Evolutionary conservation across 495 filamentous ascomycete species (phyloP).

Genomic region (Hyphodiscus hymeniophilus): DNA sequence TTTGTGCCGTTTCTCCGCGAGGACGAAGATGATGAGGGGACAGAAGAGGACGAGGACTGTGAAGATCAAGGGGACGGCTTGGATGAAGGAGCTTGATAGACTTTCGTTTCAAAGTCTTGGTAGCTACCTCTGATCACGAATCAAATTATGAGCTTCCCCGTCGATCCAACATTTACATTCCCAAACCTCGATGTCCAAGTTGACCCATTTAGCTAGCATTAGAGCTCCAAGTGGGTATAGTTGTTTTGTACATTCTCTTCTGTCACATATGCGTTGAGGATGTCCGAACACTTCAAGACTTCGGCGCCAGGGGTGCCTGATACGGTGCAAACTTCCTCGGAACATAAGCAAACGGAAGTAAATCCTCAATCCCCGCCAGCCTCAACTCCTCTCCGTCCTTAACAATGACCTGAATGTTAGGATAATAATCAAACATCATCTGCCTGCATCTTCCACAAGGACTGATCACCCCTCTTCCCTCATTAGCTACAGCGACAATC

Average conservation of each 20-base stretch:
- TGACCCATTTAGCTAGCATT: too few species aligned
- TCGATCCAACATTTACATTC: too few species aligned
- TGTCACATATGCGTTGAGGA: too few species aligned
- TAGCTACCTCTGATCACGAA: too few species aligned
- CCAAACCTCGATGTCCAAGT: too few species aligned
- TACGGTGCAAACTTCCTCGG: too few species aligned
- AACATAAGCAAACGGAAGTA: conserved; percentile 11
- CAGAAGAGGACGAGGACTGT: conserved; percentile 24
- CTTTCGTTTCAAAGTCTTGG: too few species aligned
- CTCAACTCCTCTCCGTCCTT: conserved; percentile 10
- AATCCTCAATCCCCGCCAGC: conserved; percentile 2
- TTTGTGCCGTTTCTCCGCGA: conserved; percentile 64
- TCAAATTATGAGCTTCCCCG: too few species aligned
- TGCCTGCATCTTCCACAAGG: conserved; percentile 29
- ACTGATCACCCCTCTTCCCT: conserved; percentile 22
- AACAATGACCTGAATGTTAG: conserved; percentile 22
- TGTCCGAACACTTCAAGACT: too few species aligned
- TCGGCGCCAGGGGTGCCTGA: too few species aligned
- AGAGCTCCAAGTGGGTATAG: too few species aligned
- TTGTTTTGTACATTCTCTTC: too few species aligned
- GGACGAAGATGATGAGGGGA: conserved; percentile 45
- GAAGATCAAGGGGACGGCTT: conserved; percentile 21
- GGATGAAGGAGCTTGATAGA: background rate
- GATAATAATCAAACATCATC: conserved; percentile 25
- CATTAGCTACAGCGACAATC: conserved; percentile 25